These are phyloP conservation scores for Tolypocladium ophioglossoides DNA, from an alignment of 2,329 filamentous ascomycete species.

Conservation along the genomic window DNA sequence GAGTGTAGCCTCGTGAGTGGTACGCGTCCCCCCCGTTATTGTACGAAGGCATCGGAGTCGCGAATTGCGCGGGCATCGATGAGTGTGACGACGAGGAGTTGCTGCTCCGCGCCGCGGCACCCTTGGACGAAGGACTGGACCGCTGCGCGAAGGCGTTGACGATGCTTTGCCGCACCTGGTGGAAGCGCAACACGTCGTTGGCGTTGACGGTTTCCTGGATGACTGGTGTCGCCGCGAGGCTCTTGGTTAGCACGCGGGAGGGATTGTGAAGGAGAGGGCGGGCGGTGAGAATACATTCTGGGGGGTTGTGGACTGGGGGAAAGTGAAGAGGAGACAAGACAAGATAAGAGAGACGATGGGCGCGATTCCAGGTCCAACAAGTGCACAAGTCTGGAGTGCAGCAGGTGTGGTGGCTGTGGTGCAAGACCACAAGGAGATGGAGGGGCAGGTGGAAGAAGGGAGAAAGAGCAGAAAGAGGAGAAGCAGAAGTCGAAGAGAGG, in stretches of 20 bases:
- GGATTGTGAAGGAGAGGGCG: not conserved
- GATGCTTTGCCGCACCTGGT: slow-evolving; percentile 33
- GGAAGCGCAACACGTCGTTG: slow-evolving; percentile 28
- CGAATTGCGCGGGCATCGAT: slow-evolving; percentile 4
- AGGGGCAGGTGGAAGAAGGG: not conserved
- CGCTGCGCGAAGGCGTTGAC: slow-evolving; percentile 19
- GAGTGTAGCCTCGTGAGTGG: slow-evolving; percentile 5
- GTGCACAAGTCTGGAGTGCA: not conserved
- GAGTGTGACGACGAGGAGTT: not conserved
- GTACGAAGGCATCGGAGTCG: slow-evolving; percentile 10
- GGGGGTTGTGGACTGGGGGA: not conserved
- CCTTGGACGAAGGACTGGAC: slow-evolving; percentile 14
- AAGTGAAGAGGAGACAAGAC: not conserved
- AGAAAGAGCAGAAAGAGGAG: not conserved
- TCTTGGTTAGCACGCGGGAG: not conserved
- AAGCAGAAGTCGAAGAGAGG: not conserved
- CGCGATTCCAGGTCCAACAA: not conserved
- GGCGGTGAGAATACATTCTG: not conserved
- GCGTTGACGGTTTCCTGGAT: slow-evolving; percentile 27
- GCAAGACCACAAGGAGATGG: not conserved
- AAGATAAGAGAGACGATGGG: not conserved
- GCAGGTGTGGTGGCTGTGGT: not conserved
- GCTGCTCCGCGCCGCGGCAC: slow-evolving; percentile 3
- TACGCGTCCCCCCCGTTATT: slow-evolving; percentile 4
- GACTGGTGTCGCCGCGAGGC: slow-evolving; percentile 16